Conservation (phyloP, 2,329 filamentous ascomycete genomes). For the Aureobasidium subglaciale region DNA sequence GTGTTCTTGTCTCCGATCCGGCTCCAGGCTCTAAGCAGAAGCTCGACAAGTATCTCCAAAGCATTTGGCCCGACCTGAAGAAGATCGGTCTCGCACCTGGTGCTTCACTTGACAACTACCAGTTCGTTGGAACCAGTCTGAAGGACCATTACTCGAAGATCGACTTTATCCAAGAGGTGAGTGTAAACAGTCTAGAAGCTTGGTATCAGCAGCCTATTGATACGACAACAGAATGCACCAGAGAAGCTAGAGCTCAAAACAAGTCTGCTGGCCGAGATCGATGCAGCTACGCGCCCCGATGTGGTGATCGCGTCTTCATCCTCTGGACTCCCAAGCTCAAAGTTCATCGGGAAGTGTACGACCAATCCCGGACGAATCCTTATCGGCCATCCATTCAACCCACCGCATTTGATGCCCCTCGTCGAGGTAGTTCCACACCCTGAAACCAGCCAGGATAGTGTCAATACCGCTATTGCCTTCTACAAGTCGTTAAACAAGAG, state of each 20-base stretch:
- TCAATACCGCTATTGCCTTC: conserved; percentile 39
- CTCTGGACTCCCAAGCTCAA: conserved; percentile 49
- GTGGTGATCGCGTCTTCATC: conserved; percentile 53
- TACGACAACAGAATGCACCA: conserved; percentile 44
- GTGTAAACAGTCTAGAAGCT: neutral
- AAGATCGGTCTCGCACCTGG: conserved; percentile 16
- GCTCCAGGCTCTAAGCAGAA: conserved; percentile 30
- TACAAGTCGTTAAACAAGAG: conserved; percentile 37
- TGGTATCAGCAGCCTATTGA: neutral
- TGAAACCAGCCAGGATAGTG: conserved; percentile 32
- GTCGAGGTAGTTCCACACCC: conserved; percentile 51
- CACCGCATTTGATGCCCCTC: conserved; percentile 55
- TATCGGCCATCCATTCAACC: conserved; percentile 56
- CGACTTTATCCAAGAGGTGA: conserved; percentile 32
- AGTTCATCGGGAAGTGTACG: conserved; percentile 38
- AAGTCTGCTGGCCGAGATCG: conserved; percentile 45
- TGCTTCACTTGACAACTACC: conserved; percentile 19
- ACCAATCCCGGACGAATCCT: conserved; percentile 40
- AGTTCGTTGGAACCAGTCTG: conserved; percentile 20
- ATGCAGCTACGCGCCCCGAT: conserved; percentile 35
- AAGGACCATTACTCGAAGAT: conserved; percentile 18
- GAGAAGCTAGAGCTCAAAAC: conserved; percentile 48
- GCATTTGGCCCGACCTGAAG: conserved; percentile 21
- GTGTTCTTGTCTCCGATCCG: conserved; percentile 38
- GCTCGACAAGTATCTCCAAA: conserved; percentile 22